Conservation (phyloP, 139 green algal species). For the Asterochloris erici region DNA sequence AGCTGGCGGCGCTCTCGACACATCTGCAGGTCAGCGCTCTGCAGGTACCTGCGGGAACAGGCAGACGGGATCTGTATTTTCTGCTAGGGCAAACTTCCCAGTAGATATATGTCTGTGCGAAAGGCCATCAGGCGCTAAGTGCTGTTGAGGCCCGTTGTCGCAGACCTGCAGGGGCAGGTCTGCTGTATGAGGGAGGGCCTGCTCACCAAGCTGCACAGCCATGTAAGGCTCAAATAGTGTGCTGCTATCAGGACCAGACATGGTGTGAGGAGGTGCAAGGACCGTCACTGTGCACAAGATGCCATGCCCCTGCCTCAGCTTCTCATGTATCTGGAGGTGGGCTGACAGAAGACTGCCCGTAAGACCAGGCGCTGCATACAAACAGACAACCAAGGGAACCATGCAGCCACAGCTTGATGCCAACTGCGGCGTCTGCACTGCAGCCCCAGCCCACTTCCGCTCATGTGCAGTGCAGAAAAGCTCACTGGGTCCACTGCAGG, state of each 20-base stretch:
- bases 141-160: not conserved
- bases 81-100: not conserved
- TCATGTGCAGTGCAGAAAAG: not conserved
- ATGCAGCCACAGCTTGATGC: not conserved
- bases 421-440: not conserved
- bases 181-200: not conserved
- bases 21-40: slow-evolving; percentile 1
- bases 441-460: not conserved
- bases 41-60: slow-evolving; percentile 20
- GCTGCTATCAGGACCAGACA: not conserved
- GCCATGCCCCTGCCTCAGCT: too few relatives aligned
- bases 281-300: too few relatives aligned
- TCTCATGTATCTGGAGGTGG: too few relatives aligned
- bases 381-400: too few relatives aligned
- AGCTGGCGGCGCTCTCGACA: slow-evolving; percentile 11
- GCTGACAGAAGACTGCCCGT: too few relatives aligned
- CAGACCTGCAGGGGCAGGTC: not conserved
- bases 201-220: not conserved
- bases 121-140: not conserved
- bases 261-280: not conserved
- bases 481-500: slow-evolving; percentile 28
- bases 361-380: too few relatives aligned
- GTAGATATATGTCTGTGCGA: not conserved
- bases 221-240: not conserved
- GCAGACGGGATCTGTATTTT: not conserved